Evolutionary conservation across 1,284 basidiomycete genomes (phyloP).

Genomic region (Papiliotrema terrestris): DNA sequence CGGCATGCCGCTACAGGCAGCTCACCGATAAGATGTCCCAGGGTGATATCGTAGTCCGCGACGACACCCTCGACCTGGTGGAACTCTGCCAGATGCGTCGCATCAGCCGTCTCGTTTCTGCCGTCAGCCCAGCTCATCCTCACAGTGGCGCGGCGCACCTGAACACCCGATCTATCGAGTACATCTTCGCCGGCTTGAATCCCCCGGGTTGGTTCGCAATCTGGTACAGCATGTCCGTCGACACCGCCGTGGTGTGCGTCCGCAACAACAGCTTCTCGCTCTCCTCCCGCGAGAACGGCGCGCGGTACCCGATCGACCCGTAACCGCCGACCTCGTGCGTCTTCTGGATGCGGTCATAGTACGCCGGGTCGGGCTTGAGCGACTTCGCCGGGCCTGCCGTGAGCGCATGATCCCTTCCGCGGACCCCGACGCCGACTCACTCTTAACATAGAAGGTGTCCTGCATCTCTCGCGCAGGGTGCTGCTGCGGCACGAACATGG

Average conservation of each 20-base stretch:
- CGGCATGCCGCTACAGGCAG: not conserved
- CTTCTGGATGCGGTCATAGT: conserved; percentile 82
- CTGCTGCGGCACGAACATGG: conserved; percentile 97
- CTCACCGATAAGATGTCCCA: conserved; percentile 93
- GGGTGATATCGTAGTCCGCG: conserved; percentile 85
- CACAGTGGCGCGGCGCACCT: conserved; percentile 23
- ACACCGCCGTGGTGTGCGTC: conserved; percentile 96
- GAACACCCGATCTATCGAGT: conserved; percentile 98
- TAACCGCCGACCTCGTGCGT: conserved; percentile 89
- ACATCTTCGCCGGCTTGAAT: conserved; percentile 94
- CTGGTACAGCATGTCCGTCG: conserved; percentile 89
- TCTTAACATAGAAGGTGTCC: conserved; percentile 98
- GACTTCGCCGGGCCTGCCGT: conserved; percentile 74
- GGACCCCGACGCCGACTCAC: conserved; percentile 48
- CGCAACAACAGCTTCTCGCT: conserved; percentile 87
- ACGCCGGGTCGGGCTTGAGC: conserved; percentile 72
- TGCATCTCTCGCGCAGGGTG: conserved; percentile 97
- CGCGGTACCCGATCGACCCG: conserved; percentile 95
- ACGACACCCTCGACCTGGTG: conserved; percentile 99
- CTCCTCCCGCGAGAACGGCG: conserved; percentile 92
- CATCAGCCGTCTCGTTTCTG: conserved; percentile 97
- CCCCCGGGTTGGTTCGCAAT: conserved; percentile 72
- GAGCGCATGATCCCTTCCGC: not conserved
- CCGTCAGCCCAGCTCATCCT: not conserved
- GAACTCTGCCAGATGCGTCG: conserved; percentile 99